phyloP scores from a whole-genome alignment of 2,329 filamentous ascomycete genomes.

The Pseudopithomyces chartarum region DNA sequence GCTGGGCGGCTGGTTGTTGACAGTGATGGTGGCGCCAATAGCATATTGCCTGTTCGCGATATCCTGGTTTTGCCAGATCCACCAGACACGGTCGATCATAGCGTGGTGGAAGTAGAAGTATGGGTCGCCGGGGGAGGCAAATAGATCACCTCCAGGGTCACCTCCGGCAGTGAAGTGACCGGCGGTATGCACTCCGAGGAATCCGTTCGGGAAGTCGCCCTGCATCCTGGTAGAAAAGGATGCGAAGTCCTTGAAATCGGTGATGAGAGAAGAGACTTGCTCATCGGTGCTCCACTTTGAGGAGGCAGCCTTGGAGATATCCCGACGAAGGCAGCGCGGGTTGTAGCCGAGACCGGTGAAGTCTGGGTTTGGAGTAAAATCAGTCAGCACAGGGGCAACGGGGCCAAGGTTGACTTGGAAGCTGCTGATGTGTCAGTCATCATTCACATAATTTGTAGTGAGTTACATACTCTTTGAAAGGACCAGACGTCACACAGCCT shows the following conservation, averaged over 20 bases:
- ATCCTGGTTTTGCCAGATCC: slow-evolving; percentile 58
- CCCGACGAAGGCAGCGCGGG: slow-evolving; percentile 46
- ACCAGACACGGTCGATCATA: slow-evolving; percentile 55
- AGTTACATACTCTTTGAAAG: slow-evolving; percentile 52
- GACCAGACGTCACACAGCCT: slow-evolving; percentile 59
- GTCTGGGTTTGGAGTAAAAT: slow-evolving; percentile 34
- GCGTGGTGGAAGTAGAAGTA: slow-evolving; percentile 56
- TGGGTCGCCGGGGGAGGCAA: slow-evolving; percentile 53
- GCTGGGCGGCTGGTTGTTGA: slow-evolving; percentile 51
- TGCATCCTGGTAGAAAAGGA: slow-evolving; percentile 48
- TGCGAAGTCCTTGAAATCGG: slow-evolving; percentile 28
- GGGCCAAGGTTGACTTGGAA: slow-evolving; percentile 55
- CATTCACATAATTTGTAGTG: background rate
- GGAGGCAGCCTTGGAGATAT: slow-evolving; percentile 35
- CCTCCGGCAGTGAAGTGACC: slow-evolving; percentile 56
- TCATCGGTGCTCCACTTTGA: slow-evolving; percentile 27
- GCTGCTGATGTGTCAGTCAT: slow-evolving; percentile 11
- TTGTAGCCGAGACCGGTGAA: slow-evolving; percentile 40
- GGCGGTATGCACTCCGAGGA: slow-evolving; percentile 51
- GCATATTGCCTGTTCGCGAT: slow-evolving; percentile 42
- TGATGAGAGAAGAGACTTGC: slow-evolving; percentile 30
- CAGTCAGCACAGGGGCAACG: slow-evolving; percentile 44
- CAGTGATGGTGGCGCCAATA: slow-evolving; percentile 52
- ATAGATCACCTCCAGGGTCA: slow-evolving; percentile 53
- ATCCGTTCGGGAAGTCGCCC: slow-evolving; percentile 41